Base-by-base conservation (phyloP, 108 stramenopile species). In the Conticribra weissflogii region DNA sequence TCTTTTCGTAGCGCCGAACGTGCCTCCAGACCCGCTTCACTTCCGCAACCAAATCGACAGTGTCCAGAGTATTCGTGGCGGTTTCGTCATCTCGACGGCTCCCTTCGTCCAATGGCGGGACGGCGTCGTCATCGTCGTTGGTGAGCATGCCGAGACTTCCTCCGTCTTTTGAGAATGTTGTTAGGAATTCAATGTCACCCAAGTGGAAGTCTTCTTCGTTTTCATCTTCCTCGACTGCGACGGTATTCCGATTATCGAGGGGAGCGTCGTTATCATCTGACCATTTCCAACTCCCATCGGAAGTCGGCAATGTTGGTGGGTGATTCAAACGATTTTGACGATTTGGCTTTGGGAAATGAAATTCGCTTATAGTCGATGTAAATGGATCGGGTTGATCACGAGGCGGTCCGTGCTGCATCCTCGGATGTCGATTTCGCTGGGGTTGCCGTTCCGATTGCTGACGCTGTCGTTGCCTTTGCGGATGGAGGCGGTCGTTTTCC, bases 11-110 rank as follows among this genome's bases (percentile, higher is more conserved):
- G 46, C 59, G 59, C 34, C 68, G 75, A 22, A 76, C 75, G 48
- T 76, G 75, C 54, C 75, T 76, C 75, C 75, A 76, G 17, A 76
- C 75, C 17, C 75, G 60, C 32, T 76, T 76, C 41, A 76, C 75
- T 24, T 76, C 75, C 7, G 75, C 67, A 3, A 76, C 75, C 22
- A 76, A 68, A 48, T 76, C 75, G 17, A 76, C 75, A 16, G 75
- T 76, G 27, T 68, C 51, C 55, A 76, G 32, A 21, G 75, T 76
- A 34, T 68, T 68, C 1, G 67, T 57, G 21, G 75, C 75, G 17
- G 72, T 73, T 19, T 68, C 67, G 30, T 76, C 75, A 45, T 76
- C 75, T 8, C 56, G 14, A 19, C 22, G 28, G 3, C 21, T 21
- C 8, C 18, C 73, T 58, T 15, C 16, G 1, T 28, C 21, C 18